Evolutionary conservation across 129 eudicot species (phyloP), one percentile per base, ranked within the genome.

Genomic region (Chrysanthemum lavandulifolium): DNA sequence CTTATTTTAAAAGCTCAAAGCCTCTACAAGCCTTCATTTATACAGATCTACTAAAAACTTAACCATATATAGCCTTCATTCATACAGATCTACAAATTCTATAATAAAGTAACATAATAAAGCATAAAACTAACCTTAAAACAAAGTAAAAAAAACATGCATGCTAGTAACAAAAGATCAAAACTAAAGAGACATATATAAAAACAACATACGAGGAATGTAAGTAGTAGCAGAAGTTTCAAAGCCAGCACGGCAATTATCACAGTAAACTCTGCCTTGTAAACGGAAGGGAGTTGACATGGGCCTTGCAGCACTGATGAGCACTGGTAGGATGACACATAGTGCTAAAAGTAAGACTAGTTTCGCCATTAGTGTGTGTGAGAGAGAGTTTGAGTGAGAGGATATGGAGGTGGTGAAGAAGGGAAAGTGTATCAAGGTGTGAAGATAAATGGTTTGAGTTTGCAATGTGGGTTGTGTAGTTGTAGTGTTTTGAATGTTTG

Each of bases 231-330:
- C 84, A 64, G 83, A 72, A 67, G 86, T 85, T 69, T 85, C 90
- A 49, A 82, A 85, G 45, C 90, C 90, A 62, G 81, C 82, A 57
- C 83, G 86, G 68, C 90, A 85, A 58, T 81, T 79, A 51, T 85
- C 90, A 75, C 90, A 82, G 87, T 85, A 85, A 27, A 85, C 90
- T 45, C 67, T 76, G 21, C 91, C 91, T 4, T 58, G 60, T 10
- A 86, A 59, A 23, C 67, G 50, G 70, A 69, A 83, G 6, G 85
- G 88, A 1, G 76, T 61, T 8, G 81, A 71, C 73, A 67, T 55
- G 56, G 83, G 86, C 14, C 86, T 78, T 6, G 64, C 40, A 15
- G 73, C 84, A 79, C 10, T 33, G 5, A 85, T 62, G 49, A 84
- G 25, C 59, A 75, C 65, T 62, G 87, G 83, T 2, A 78, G 68